Conservation (phyloP, 495 filamentous ascomycete genomes). For the Xylaria scruposa region DNA sequence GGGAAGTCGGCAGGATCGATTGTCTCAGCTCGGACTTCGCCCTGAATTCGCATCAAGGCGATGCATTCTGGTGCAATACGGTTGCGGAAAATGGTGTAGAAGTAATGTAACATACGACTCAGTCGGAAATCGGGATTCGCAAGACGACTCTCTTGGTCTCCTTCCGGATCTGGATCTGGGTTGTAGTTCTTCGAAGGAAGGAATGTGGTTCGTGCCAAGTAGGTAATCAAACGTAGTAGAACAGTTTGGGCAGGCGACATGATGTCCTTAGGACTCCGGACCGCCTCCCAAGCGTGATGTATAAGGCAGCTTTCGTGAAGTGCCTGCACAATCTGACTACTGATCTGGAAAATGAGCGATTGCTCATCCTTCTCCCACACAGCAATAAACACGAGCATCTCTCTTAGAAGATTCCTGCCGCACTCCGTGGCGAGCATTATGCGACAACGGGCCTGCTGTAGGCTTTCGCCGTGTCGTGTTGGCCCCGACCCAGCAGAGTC, state of each 20-base stretch:
- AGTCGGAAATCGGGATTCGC: conserved; percentile 52
- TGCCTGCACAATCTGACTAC: conserved; percentile 92
- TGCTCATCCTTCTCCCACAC: conserved; percentile 94
- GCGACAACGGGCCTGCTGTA: conserved; percentile 85
- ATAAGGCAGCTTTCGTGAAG: conserved; percentile 86
- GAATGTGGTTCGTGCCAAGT: conserved; percentile 71
- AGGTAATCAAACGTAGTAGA: conserved; percentile 84
- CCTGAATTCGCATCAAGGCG: conserved; percentile 90
- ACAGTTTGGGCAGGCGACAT: conserved; percentile 94
- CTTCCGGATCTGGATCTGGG: conserved; percentile 55
- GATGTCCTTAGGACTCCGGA: conserved; percentile 91
- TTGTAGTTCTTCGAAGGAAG: conserved; percentile 61
- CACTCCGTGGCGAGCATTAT: conserved; percentile 85
- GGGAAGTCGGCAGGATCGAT: conserved; percentile 77
- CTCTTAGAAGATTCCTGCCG: conserved; percentile 83
- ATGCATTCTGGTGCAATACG: conserved; percentile 91
- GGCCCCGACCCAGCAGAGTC: conserved; percentile 65
- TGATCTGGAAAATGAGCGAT: conserved; percentile 92
- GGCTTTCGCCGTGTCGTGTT: conserved; percentile 67
- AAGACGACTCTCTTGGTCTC: conserved; percentile 43
- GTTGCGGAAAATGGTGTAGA: conserved; percentile 89
- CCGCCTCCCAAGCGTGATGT: conserved; percentile 87
- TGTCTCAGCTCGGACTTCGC: conserved; percentile 70
- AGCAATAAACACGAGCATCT: conserved; percentile 93
- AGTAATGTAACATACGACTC: conserved; percentile 76